Evolutionary conservation across 1,284 basidiomycete genomes (phyloP).

Genomic region (Moniliella sp.): DNA sequence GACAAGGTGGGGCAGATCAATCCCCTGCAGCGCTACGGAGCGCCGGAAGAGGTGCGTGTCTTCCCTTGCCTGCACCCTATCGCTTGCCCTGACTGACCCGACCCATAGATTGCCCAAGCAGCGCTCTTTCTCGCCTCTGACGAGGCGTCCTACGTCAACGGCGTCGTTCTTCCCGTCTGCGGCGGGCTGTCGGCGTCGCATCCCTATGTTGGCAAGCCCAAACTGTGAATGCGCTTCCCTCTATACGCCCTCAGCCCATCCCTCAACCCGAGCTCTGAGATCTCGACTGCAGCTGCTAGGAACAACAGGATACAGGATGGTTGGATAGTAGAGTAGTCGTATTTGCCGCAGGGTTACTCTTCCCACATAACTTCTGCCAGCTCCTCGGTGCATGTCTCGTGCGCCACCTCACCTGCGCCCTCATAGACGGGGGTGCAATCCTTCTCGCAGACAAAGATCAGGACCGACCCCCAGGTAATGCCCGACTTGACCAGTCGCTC

Average conservation of each 20-base stretch:
- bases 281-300: no score
- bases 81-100: neutral
- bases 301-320: no score
- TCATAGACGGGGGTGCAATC: slow-evolving; percentile 10
- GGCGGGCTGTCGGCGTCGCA: slow-evolving; percentile 57
- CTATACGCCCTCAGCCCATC: no score
- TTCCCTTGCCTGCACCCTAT: neutral
- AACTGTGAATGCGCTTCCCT: no score
- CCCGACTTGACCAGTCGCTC: slow-evolving; percentile 8
- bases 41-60: slow-evolving; percentile 3
- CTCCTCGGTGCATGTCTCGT: slow-evolving; percentile 1
- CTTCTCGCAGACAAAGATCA: slow-evolving; percentile 22
- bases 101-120: slow-evolving; percentile 50
- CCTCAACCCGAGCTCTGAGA: no score
- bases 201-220: no score
- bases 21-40: slow-evolving; percentile 40
- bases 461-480: slow-evolving; percentile 22
- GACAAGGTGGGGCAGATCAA: slow-evolving; percentile 67
- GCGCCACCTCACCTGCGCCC: neutral
- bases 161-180: slow-evolving; percentile 64
- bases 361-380: slow-evolving; percentile 1
- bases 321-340: no score
- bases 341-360: no score
- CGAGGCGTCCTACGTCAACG: slow-evolving; percentile 67
- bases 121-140: slow-evolving; percentile 70